Conservation (phyloP, 2,329 filamentous ascomycete genomes). For the Cephalotrichum gorgonifer region DNA sequence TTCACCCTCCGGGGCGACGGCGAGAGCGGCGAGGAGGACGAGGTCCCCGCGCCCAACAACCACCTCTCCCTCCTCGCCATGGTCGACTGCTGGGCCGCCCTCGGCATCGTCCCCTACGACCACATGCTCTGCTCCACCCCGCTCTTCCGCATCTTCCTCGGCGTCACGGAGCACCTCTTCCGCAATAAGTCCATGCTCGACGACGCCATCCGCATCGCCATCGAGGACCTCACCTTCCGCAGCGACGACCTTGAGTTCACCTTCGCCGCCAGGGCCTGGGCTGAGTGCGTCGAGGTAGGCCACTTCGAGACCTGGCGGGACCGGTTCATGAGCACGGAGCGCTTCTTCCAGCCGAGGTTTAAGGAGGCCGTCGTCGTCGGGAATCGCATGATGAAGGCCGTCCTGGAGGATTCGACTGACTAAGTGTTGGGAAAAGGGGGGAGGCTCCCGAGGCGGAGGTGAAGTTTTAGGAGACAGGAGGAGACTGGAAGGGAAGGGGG, state of each 20-base stretch:
- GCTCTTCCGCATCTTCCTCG: slow-evolving; percentile 90
- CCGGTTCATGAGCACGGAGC: slow-evolving; percentile 81
- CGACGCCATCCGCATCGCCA: slow-evolving; percentile 73
- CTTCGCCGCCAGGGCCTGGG: slow-evolving; percentile 93
- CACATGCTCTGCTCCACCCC: slow-evolving; percentile 99
- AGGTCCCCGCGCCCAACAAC: slow-evolving; percentile 66
- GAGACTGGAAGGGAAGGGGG: too few species aligned
- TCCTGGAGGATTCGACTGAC: slow-evolving; percentile 64
- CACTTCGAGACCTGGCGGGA: slow-evolving; percentile 90
- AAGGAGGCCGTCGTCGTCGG: slow-evolving; percentile 77
- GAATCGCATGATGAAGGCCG: slow-evolving; percentile 95
- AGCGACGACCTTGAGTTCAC: slow-evolving; percentile 95
- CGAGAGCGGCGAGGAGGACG: slow-evolving; percentile 29
- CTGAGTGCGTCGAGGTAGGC: slow-evolving; percentile 80
- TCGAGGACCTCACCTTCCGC: slow-evolving; percentile 86
- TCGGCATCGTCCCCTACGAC: slow-evolving; percentile 92
- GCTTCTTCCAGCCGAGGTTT: slow-evolving; percentile 86
- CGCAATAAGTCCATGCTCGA: slow-evolving; percentile 71
- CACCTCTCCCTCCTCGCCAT: slow-evolving; percentile 90
- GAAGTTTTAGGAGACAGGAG: too few species aligned
- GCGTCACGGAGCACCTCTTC: slow-evolving; percentile 95
- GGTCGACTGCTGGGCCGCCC: slow-evolving; percentile 95
- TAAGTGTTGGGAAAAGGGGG: too few species aligned
- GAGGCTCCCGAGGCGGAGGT: too few species aligned
- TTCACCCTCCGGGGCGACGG: slow-evolving; percentile 66